Evolutionary conservation across 2,329 filamentous ascomycete species (phyloP), one percentile per base, ranked within the genome.

Genomic region (Akanthomyces muscarius): DNA sequence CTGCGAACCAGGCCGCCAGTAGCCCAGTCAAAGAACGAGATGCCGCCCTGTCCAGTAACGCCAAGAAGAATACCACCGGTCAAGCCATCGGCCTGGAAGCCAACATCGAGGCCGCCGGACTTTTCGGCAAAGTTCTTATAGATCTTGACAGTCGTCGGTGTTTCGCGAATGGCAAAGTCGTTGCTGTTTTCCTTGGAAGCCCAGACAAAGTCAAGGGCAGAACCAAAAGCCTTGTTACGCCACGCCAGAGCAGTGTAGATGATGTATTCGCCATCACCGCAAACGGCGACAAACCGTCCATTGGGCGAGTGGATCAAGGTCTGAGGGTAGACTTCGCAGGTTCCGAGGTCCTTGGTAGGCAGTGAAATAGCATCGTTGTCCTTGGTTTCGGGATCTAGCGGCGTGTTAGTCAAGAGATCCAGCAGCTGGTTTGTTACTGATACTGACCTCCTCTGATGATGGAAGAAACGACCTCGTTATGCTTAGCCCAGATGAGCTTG

Each of bases 111-210:
- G 11, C 92, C 92, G 63, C 91, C 91, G 33, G 83, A 79, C 78
- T 96, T 94, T 76, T 98, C 95, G 69, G 93, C 89, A 80, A 99
- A 98, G 78, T 98, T 98, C 78, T 95, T 94, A 83, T 95, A 98
- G 42, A 98, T 87, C 82, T 97, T 97, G 71, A 99, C 92, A 71
- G 90, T 96, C 55, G 94, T 97, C 33, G 90, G 80, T 5, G 93
- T 97, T 77, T 99, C 95, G 42, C 95, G 89, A 69, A 99, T 98
- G 45, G 95, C 95, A 73, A 96, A 98, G 75, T 99, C 95, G 75
- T 97, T 98, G 79, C 92, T 96, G 78, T 97, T 97, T 64, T 97
- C 94, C 77, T 97, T 97, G 51, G 91, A 91, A 0, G 90, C 94
- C 95, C 95, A 99, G 13, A 91, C 93, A 75, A 99, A 99, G 77